Evolutionary conservation across 148 eudicot genomes (phyloP).

Genomic region (Fagopyrum tataricum): DNA sequence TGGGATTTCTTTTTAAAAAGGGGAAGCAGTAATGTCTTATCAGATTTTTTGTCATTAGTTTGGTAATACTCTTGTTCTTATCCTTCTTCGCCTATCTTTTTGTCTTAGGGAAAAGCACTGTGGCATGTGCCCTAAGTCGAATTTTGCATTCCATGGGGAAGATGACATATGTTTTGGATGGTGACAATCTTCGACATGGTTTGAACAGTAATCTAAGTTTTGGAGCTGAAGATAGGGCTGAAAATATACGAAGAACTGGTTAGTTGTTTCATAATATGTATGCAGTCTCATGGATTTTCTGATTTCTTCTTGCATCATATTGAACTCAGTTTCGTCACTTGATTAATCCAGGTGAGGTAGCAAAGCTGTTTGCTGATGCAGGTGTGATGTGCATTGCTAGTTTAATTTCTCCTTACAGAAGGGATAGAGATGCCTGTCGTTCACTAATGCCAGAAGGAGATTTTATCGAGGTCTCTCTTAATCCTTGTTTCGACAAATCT

Average conservation of each 20-base stretch:
- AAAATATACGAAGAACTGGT: conserved; percentile 91
- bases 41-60: not conserved
- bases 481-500: not conserved
- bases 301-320: not conserved
- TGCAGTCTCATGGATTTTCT: not conserved
- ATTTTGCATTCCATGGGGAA: conserved; percentile 72
- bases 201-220: conserved; percentile 71
- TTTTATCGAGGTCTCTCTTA: conserved; percentile 51
- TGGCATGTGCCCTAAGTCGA: conserved; percentile 80
- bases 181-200: conserved; percentile 95
- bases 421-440: conserved; percentile 81
- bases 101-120: conserved; percentile 79
- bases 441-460: conserved; percentile 48
- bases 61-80: not conserved
- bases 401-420: conserved; percentile 86
- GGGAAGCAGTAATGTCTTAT: not conserved
- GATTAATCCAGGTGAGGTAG: conserved; percentile 83
- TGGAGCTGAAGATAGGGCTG: conserved; percentile 77
- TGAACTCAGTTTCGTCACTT: not conserved
- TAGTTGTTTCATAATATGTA: conserved; percentile 18
- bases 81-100: not conserved
- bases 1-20: not conserved
- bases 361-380: conserved; percentile 91
- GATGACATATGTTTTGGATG: conserved; percentile 83
- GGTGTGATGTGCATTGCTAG: conserved; percentile 98